Conservation (phyloP, 2,329 filamentous ascomycete genomes). For the Tolypocladium album region DNA sequence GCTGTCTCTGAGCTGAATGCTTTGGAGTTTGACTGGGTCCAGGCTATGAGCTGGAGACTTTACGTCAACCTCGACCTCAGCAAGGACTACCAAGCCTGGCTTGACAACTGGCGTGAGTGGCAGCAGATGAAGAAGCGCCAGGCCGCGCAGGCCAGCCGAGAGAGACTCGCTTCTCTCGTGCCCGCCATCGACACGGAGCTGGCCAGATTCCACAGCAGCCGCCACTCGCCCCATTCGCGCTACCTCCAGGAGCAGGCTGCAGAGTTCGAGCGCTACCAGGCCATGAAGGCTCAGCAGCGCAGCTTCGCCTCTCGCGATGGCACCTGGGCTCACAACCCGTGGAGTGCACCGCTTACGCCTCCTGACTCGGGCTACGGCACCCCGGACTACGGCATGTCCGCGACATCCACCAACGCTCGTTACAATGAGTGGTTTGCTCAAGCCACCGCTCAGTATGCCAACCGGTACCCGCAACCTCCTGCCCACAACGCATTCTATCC, state of each 20-base stretch:
- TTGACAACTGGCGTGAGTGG: constrained; percentile 50
- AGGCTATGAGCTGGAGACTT: constrained; percentile 71
- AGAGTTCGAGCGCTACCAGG: constrained; percentile 40
- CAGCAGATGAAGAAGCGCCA: constrained; percentile 43
- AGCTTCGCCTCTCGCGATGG: constrained; percentile 34
- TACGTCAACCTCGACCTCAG: constrained; percentile 75
- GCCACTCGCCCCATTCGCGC: constrained; percentile 26
- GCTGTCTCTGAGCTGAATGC: constrained; percentile 72
- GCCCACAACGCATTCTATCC: constrained; percentile 29
- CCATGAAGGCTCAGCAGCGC: constrained; percentile 29
- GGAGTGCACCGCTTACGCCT: constrained; percentile 42
- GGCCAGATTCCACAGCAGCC: constrained; percentile 26
- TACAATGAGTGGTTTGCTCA: constrained; percentile 49
- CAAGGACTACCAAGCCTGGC: constrained; percentile 57
- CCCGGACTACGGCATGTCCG: constrained; percentile 46
- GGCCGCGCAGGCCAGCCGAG: constrained; percentile 35
- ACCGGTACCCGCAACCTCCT: constrained; percentile 31
- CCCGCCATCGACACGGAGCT: constrained; percentile 35
- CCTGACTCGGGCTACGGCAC: constrained; percentile 53
- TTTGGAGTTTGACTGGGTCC: constrained; percentile 81
- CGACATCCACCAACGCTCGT: constrained; percentile 40
- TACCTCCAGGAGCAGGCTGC: constrained; percentile 46
- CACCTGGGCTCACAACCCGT: constrained; percentile 33
- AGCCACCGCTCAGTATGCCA: constrained; percentile 30
- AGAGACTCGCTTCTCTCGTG: constrained; percentile 37